Evolutionary conservation across 2,329 filamentous ascomycete genomes (phyloP).

Genomic region (Sclerotinia borealis): DNA sequence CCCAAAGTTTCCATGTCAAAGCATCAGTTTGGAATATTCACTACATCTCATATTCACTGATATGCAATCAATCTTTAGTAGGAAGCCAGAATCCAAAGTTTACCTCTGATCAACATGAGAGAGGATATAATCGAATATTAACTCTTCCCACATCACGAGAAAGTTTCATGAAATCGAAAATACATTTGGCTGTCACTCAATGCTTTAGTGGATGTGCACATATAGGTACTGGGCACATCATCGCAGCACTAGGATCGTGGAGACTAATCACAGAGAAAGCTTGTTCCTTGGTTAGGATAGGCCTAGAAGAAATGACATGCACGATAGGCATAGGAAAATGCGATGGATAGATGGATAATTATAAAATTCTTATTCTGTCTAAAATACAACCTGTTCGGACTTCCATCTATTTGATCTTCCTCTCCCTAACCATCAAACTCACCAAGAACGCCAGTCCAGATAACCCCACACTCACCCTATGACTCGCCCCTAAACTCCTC

Average conservation of each 20-base stretch:
- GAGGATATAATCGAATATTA: not conserved
- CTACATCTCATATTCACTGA: not conserved
- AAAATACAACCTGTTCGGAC: not conserved
- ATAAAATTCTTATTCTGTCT: not conserved
- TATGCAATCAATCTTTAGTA: not conserved
- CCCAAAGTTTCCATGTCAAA: not conserved
- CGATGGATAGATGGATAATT: not conserved
- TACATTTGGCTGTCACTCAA: too few relatives aligned
- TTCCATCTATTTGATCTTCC: conserved; percentile 1
- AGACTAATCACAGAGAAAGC: not conserved
- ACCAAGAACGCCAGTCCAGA: conserved; percentile 12
- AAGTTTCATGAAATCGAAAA: not conserved
- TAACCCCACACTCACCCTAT: conserved; percentile 18
- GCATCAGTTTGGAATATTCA: not conserved
- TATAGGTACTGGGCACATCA: not conserved
- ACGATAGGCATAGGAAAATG: not conserved
- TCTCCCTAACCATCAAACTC: conserved; percentile 5
- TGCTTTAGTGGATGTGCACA: too few relatives aligned
- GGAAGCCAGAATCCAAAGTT: not conserved
- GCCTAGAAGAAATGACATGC: not conserved
- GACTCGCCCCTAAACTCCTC: conserved; percentile 23
- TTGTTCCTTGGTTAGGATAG: not conserved
- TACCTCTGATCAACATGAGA: not conserved
- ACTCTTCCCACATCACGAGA: not conserved
- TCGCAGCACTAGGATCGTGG: not conserved